phyloP scores from a whole-genome alignment of 2,329 filamentous ascomycete genomes.

The Nemania serpens region DNA sequence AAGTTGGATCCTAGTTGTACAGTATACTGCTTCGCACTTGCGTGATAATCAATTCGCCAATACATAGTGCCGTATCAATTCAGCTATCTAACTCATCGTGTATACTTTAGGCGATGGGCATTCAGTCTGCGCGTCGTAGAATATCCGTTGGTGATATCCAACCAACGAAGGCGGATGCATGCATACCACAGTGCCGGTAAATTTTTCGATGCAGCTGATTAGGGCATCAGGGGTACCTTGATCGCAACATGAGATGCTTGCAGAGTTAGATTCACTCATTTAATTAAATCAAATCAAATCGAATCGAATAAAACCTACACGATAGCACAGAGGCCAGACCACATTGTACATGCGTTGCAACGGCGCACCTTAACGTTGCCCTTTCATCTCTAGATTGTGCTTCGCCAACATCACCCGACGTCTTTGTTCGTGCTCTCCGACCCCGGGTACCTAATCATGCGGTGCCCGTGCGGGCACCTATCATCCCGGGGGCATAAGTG shows the following conservation, averaged over 20 bases:
- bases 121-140: no score
- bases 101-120: no score
- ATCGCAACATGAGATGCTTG: background rate
- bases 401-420: constrained; percentile 50
- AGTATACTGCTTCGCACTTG: no score
- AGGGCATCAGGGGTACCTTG: background rate
- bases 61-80: no score
- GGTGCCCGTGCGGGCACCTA: constrained; percentile 46
- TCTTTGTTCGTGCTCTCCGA: constrained; percentile 58
- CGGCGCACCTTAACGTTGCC: background rate
- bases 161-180: no score
- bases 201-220: background rate
- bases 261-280: background rate
- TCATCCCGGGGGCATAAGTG: constrained; percentile 56
- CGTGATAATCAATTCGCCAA: no score
- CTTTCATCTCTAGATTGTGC: constrained; percentile 42
- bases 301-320: background rate
- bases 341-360: constrained; percentile 9
- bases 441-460: constrained; percentile 52
- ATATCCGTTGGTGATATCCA: no score
- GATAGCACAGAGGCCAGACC: background rate
- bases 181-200: no score
- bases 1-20: no score
- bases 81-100: no score
- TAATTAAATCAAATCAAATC: no score